These are phyloP conservation scores for Ophiostoma sp. DNA, from an alignment of 2,329 filamentous ascomycete genomes.

Conservation along the genomic window DNA sequence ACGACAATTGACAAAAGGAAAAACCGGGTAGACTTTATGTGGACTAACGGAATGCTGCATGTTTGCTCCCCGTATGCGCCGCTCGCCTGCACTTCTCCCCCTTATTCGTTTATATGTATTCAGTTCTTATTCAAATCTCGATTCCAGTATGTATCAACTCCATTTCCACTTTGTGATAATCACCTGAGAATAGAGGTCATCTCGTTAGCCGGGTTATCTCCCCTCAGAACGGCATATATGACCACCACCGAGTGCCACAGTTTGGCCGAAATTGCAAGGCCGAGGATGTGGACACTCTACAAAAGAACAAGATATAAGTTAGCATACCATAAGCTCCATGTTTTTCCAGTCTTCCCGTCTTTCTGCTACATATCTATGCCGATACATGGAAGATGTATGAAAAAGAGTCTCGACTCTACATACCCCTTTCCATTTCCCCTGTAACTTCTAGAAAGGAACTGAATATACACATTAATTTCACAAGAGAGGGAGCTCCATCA, in stretches of 20 bases:
- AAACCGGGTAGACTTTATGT: slow-evolving; percentile 9
- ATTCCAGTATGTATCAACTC: not conserved
- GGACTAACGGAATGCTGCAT: slow-evolving; percentile 20
- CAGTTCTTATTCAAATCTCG: not conserved
- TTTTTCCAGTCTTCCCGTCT: not conserved
- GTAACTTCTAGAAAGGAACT: not conserved
- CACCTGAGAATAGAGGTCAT: no score
- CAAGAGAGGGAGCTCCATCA: not conserved
- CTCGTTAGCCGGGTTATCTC: not conserved
- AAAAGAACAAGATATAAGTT: not conserved
- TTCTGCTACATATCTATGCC: not conserved
- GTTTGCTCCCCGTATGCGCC: not conserved
- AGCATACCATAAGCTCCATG: not conserved
- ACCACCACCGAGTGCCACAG: not conserved
- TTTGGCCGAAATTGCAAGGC: not conserved
- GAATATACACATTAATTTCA: not conserved
- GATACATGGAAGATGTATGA: not conserved
- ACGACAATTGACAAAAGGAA: not conserved
- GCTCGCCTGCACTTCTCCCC: not conserved
- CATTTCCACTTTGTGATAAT: no score
- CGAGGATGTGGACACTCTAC: not conserved
- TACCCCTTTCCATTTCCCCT: not conserved
- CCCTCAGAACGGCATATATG: not conserved
- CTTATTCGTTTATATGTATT: not conserved
- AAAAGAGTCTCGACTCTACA: not conserved